Evolutionary conservation across 2,329 filamentous ascomycete genomes (phyloP).

Genomic region (Thermoascus crustaceus): DNA sequence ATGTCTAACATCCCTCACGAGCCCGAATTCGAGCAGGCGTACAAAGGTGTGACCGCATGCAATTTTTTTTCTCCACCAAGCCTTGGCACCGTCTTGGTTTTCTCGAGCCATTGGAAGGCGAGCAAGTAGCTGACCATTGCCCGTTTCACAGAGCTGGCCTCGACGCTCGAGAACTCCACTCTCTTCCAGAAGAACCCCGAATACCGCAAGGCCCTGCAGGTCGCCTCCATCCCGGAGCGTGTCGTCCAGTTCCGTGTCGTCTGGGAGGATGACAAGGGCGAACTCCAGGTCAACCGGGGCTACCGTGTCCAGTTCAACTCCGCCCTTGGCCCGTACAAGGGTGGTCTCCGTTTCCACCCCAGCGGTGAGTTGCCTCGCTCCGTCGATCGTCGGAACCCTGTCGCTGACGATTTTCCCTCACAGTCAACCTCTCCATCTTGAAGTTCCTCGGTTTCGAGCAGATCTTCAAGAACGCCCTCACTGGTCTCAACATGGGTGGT

Average conservation of each 20-base stretch:
- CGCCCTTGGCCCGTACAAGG: slow-evolving; percentile 95
- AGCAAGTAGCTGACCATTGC: slow-evolving; percentile 2
- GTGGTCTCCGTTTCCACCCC: slow-evolving; percentile 90
- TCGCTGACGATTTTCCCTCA: slow-evolving; percentile 6
- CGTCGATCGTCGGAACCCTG: slow-evolving; percentile 39
- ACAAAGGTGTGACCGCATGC: slow-evolving; percentile 65
- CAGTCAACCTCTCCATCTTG: slow-evolving; percentile 56
- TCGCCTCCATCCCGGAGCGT: slow-evolving; percentile 87
- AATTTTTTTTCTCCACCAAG: slow-evolving; percentile 6
- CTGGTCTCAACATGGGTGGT: slow-evolving; percentile 90
- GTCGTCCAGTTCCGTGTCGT: slow-evolving; percentile 94
- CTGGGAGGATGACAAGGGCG: slow-evolving; percentile 90
- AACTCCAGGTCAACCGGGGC: slow-evolving; percentile 85
- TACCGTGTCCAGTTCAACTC: slow-evolving; percentile 99
- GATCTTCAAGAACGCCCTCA: slow-evolving; percentile 99
- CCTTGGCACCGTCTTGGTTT: too few species aligned
- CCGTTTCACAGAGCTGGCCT: slow-evolving; percentile 67
- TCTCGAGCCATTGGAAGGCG: slow-evolving; percentile 2
- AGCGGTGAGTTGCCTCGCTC: slow-evolving; percentile 39
- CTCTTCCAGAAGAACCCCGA: slow-evolving; percentile 93
- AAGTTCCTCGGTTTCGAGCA: slow-evolving; percentile 99
- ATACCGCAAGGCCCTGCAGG: slow-evolving; percentile 81
- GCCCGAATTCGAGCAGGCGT: slow-evolving; percentile 98
- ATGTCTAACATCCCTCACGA: slow-evolving; percentile 83
- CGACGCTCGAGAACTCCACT: slow-evolving; percentile 85